Percentiles rank a stretch among this genome's conserved stretches.
These are phyloP conservation scores for Cyamopsis tetragonoloba DNA, from an alignment of 306 rosid species.

Conservation along the genomic window DNA sequence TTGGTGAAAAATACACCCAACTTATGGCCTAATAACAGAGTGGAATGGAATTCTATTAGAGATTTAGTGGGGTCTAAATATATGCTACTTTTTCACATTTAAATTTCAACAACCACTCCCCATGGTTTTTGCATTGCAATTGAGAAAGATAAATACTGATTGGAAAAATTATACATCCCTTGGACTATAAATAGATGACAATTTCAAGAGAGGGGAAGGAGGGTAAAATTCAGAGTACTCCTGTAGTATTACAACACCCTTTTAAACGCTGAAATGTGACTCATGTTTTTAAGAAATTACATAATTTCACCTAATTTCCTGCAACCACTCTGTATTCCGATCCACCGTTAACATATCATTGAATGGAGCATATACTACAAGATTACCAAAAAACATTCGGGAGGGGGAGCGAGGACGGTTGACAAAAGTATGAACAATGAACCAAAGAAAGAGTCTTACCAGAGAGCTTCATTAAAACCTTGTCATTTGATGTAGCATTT, in stretches of 20 bases:
- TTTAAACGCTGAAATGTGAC: too few relatives aligned
- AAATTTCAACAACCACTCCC: background rate
- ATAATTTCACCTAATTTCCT: too few relatives aligned
- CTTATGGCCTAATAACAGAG: background rate
- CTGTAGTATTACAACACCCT: too few relatives aligned
- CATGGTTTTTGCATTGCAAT: background rate
- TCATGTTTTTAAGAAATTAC: too few relatives aligned
- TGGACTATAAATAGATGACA: conserved; percentile 10
- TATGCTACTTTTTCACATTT: background rate
- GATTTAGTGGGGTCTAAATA: background rate
- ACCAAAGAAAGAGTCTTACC: conserved; percentile 20
- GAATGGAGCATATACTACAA: too few relatives aligned
- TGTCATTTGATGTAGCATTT: conserved; percentile 40
- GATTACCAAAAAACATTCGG: too few relatives aligned
- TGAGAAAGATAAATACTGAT: conserved; percentile 11
- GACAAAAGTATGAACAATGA: conserved; percentile 1
- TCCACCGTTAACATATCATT: too few relatives aligned
- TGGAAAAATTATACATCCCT: background rate
- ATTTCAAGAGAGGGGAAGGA: conserved; percentile 28
- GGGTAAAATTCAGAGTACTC: too few relatives aligned
- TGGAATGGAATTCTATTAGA: background rate
- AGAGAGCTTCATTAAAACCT: conserved; percentile 28
- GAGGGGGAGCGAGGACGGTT: too few relatives aligned
- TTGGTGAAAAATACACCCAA: background rate
- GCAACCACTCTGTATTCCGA: too few relatives aligned